Evolutionary conservation across 441 rosid genomes (phyloP).

Genomic region (Gossypium aridum): DNA sequence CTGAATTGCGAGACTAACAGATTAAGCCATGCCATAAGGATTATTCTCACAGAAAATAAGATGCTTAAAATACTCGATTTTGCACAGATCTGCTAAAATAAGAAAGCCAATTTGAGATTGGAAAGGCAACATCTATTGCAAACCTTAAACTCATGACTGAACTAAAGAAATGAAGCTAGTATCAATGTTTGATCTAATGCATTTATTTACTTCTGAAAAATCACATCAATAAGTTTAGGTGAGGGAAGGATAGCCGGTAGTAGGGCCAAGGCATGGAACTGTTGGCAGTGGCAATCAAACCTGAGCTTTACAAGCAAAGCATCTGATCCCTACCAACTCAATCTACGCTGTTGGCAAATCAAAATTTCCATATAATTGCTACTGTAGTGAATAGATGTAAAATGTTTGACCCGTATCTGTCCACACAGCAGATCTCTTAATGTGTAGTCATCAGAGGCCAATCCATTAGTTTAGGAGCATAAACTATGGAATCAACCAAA

Average conservation of each 20-base stretch:
- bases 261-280: not conserved
- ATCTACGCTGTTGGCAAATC: not conserved
- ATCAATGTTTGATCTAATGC: not conserved
- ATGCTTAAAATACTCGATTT: not conserved
- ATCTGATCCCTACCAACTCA: not conserved
- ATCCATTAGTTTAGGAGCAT: slow-evolving; percentile 52
- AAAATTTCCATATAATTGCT: not conserved
- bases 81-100: not conserved
- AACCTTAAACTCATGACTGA: not conserved
- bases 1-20: not conserved
- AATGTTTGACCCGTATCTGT: slow-evolving; percentile 75
- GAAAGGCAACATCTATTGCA: not conserved
- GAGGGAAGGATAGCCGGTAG: not conserved
- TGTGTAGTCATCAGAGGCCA: slow-evolving; percentile 81
- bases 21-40: not conserved
- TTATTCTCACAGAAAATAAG: not conserved
- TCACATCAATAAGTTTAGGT: not conserved
- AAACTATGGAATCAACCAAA: slow-evolving; percentile 57
- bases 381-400: not conserved
- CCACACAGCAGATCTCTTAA: slow-evolving; percentile 54
- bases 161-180: not conserved
- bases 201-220: not conserved
- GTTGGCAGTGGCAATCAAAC: not conserved
- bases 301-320: not conserved
- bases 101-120: not conserved